phyloP scores from a whole-genome alignment of 202 grass and related monocot genomes.

The Elaeis oleifera region DNA sequence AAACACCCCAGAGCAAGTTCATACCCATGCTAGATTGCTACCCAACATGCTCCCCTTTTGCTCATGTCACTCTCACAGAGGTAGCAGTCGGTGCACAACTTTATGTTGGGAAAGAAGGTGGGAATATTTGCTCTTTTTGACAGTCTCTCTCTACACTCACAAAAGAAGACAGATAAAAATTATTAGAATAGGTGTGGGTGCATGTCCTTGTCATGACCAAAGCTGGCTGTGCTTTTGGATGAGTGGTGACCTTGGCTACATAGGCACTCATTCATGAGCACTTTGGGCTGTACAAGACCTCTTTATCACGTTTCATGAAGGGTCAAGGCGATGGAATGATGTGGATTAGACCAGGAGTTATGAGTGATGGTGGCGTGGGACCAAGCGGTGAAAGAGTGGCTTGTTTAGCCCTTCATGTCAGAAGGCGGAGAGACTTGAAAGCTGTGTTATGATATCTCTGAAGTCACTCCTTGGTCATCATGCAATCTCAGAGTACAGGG shows the following conservation, averaged over 20 bases:
- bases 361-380: conserved; percentile 26
- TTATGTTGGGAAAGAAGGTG: conserved; percentile 30
- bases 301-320: conserved; percentile 12
- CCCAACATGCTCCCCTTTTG: conserved; percentile 12
- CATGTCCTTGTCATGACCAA: conserved; percentile 41
- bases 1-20: background rate
- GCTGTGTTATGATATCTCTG: conserved; percentile 7
- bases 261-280: conserved; percentile 17
- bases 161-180: conserved; percentile 11
- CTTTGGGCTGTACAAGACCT: conserved; percentile 14
- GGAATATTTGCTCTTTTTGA: background rate
- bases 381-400: conserved; percentile 14
- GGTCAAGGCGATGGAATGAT: conserved; percentile 16
- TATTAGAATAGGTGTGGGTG: conserved; percentile 25
- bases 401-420: conserved; percentile 23
- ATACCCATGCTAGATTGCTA: conserved; percentile 7
- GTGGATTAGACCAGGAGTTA: conserved; percentile 11
- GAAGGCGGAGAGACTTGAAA: background rate
- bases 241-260: conserved; percentile 31
- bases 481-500: conserved; percentile 38
- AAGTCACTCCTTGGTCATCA: conserved; percentile 28
- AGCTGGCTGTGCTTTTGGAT: conserved; percentile 36
- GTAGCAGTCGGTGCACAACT: conserved; percentile 11
- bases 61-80: conserved; percentile 28
- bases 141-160: background rate